Conservation (phyloP, 352 stramenopile species). For the Pythium coloratum region DNA sequence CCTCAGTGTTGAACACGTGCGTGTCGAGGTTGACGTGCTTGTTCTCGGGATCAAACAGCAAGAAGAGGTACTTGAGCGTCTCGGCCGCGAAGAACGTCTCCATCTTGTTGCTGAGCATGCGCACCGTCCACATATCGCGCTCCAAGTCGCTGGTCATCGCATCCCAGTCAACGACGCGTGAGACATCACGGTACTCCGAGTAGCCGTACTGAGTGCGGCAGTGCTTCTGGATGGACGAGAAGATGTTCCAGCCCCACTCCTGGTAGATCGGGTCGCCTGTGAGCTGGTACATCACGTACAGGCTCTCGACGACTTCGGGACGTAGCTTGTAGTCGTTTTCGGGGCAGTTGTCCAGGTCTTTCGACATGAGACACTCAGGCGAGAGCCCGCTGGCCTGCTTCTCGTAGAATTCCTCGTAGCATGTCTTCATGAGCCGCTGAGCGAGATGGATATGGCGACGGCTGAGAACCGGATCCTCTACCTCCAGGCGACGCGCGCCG, state of each 20-base stretch:
- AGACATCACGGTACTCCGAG: slow-evolving; percentile 62
- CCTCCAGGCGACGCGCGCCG: slow-evolving; percentile 38
- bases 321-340: slow-evolving; percentile 92
- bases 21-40: slow-evolving; percentile 87
- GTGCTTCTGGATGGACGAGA: slow-evolving; percentile 91
- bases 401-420: slow-evolving; percentile 93
- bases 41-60: slow-evolving; percentile 84
- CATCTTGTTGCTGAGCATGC: slow-evolving; percentile 90
- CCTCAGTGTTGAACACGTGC: slow-evolving; percentile 97
- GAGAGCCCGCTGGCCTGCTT: slow-evolving; percentile 89
- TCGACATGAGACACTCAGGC: slow-evolving; percentile 83
- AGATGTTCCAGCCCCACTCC: slow-evolving; percentile 96
- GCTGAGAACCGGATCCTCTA: slow-evolving; percentile 61
- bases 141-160: slow-evolving; percentile 5
- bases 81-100: slow-evolving; percentile 99
- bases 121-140: slow-evolving; percentile 14
- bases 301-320: slow-evolving; percentile 95
- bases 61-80: slow-evolving; percentile 98
- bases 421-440: slow-evolving; percentile 90
- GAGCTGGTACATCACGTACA: slow-evolving; percentile 96
- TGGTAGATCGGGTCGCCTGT: slow-evolving; percentile 94
- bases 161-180: slow-evolving; percentile 9
- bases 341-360: slow-evolving; percentile 19
- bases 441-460: slow-evolving; percentile 78
- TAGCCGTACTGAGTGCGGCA: slow-evolving; percentile 91